Conservation (phyloP, 306 rosid species). For the Sphenostylis stenocarpa region DNA sequence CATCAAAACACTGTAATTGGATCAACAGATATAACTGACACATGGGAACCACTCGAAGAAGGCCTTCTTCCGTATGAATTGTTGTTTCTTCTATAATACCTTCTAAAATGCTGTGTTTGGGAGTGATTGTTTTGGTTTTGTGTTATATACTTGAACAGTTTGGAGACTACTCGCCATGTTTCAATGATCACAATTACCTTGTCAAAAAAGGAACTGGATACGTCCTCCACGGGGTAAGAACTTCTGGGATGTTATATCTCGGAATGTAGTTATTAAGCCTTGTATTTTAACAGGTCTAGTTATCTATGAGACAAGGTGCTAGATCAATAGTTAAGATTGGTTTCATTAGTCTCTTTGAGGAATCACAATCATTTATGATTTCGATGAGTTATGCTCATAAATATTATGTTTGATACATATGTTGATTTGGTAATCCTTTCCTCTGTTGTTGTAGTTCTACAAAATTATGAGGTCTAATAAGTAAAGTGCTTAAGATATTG, state of each 20-base stretch:
- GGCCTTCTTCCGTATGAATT: constrained; percentile 85
- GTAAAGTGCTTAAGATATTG: neutral
- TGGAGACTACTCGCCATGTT: constrained; percentile 91
- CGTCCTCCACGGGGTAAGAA: constrained; percentile 76
- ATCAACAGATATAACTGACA: constrained; percentile 84
- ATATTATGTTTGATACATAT: neutral
- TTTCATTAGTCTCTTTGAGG: constrained; percentile 2
- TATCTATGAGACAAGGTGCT: neutral
- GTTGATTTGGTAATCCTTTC: neutral
- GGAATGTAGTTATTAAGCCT: neutral
- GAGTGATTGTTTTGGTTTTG: constrained; percentile 1
- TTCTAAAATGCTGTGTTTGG: constrained; percentile 1
- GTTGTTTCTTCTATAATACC: constrained; percentile 14
- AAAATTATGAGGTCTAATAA: neutral
- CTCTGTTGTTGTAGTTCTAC: neutral
- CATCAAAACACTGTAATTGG: constrained; percentile 77
- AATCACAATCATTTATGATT: neutral
- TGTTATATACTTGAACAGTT: constrained; percentile 48
- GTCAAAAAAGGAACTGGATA: constrained; percentile 65
- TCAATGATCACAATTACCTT: constrained; percentile 82
- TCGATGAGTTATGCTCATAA: neutral
- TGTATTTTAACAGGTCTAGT: neutral
- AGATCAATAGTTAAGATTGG: constrained; percentile 6
- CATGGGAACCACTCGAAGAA: constrained; percentile 92
- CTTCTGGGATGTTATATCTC: neutral